These are phyloP conservation scores for Beauveria sp. DNA, from an alignment of 2,329 filamentous ascomycete genomes.

Conservation along the genomic window DNA sequence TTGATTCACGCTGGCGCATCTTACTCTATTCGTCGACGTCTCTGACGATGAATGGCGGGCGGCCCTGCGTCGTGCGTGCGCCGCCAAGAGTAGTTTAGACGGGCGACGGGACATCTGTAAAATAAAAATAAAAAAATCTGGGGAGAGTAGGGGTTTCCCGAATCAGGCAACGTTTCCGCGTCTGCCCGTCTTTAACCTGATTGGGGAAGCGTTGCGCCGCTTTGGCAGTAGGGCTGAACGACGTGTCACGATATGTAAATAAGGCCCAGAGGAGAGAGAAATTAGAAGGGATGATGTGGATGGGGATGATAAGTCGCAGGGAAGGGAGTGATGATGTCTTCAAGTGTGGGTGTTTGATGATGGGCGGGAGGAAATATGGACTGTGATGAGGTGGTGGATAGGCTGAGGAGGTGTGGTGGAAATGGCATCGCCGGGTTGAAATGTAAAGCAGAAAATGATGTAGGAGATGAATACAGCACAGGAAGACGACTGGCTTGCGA, in stretches of 20 bases:
- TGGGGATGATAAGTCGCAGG: background rate
- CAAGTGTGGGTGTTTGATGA: background rate
- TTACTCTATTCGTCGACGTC: conserved; percentile 11
- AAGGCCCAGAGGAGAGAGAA: too few species aligned
- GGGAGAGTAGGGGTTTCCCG: background rate
- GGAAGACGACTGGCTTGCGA: too few species aligned
- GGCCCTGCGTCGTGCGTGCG: conserved; percentile 4
- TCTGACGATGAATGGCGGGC: conserved; percentile 11
- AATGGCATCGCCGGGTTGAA: too few species aligned
- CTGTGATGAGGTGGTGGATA: background rate
- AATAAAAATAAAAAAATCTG: background rate
- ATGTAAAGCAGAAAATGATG: too few species aligned
- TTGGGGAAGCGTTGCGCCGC: conserved; percentile 6
- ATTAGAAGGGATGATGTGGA: background rate
- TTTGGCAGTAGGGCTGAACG: background rate
- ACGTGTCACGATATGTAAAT: background rate
- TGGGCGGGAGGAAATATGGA: background rate
- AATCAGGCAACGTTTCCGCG: conserved; percentile 3
- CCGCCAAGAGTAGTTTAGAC: conserved; percentile 12
- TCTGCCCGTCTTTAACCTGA: conserved; percentile 16
- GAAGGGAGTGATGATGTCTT: background rate
- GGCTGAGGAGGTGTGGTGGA: background rate
- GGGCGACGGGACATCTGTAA: background rate
- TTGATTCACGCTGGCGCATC: conserved; percentile 1
- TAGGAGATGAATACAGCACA: too few species aligned